phyloP scores from a whole-genome alignment of 306 rosid species.

The Fragaria ananassa region DNA sequence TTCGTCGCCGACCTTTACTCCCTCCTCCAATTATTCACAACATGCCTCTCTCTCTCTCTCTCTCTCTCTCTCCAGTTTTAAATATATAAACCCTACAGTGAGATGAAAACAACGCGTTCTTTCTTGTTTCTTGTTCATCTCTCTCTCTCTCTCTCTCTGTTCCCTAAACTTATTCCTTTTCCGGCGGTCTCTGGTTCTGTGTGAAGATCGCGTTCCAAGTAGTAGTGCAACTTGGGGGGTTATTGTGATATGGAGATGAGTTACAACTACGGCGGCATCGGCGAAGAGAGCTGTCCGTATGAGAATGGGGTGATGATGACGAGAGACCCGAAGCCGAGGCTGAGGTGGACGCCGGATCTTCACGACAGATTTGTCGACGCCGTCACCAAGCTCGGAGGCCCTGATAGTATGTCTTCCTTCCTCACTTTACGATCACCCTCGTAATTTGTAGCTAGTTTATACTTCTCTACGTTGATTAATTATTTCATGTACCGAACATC shows the following conservation, averaged over 20 bases:
- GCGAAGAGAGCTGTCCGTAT: conserved; percentile 36
- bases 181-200: not conserved
- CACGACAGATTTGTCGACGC: conserved; percentile 89
- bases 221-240: not conserved
- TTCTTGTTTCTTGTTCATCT: conserved; percentile 7
- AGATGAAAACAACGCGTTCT: conserved; percentile 8
- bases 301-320: conserved; percentile 77
- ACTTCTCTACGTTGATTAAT: not conserved
- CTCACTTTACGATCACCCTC: not conserved
- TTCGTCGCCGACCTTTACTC: conserved; percentile 61
- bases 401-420: conserved; percentile 58
- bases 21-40: conserved; percentile 26
- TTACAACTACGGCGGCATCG: conserved; percentile 13
- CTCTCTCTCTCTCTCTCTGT: not conserved
- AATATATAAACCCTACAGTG: not conserved
- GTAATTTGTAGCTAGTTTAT: not conserved
- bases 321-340: conserved; percentile 89
- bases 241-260: conserved; percentile 15
- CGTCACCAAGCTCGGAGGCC: conserved; percentile 97
- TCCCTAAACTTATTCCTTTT: conserved; percentile 9
- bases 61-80: not conserved
- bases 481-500: no score
- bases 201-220: not conserved
- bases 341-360: conserved; percentile 93
- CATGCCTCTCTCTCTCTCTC: not conserved